Evolutionary conservation across 805 yeast genomes (phyloP), one percentile per base, ranked within the genome.

Genomic region (Wickerhamiella allomyrinae): DNA sequence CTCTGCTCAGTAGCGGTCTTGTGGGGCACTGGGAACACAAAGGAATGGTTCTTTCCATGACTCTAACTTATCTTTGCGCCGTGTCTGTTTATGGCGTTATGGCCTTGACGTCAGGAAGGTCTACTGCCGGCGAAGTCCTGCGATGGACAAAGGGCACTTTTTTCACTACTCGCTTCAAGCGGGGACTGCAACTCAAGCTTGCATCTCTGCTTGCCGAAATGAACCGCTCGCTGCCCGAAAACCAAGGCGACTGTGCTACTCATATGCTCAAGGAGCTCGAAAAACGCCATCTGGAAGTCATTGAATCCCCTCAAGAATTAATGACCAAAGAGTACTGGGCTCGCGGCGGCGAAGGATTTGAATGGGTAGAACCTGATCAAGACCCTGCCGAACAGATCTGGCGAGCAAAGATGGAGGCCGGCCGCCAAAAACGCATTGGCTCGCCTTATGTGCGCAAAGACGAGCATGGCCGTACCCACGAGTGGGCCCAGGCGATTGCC

Each of bases 341-440:
- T 55, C 70, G 79, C 34, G 82, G 84, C 7, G 94, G 94, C 23
- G 87, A 79, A 42, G 86, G 85, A 11, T 83, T 81, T 55, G 82
- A 78, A 46, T 83, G 94, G 94, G 78, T 73, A 10, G 94, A 83
- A 55, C 94, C 94, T 1, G 94, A 83, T 56, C 80, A 79, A 54
- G 94, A 84, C 55, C 94, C 94, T 0, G 93, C 91, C 0, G 85
- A 77, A 17, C 46, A 56, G 10, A 35, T 56, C 5, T 60, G 63
- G 62, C 41, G 53, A 17, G 41, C 49, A 6, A 54, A 55, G 40
- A 52, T 58, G 58, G 60, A 58, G 39, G 37, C 36, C 14, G 41
- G 41, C 3, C 38, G 46, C 17, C 52, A 47, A 38, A 39, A 41
- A 37, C 46, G 56, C 9, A 23, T 52, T 5, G 48, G 47, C 2